Evolutionary conservation across 202 grass and related monocot species (phyloP), one percentile per base, ranked within the genome.

Genomic region (Hordeum pubiflorum): DNA sequence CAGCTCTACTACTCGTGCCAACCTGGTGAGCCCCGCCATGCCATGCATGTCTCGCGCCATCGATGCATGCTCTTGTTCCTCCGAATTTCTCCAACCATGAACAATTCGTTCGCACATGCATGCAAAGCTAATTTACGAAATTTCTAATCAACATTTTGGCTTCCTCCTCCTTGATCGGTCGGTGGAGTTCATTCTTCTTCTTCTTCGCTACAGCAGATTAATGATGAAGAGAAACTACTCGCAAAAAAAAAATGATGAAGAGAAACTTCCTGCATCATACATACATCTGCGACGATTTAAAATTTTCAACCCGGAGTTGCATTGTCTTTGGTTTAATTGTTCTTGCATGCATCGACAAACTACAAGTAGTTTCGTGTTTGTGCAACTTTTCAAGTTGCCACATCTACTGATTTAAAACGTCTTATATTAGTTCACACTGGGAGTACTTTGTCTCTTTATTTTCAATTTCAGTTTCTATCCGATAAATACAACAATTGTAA

Each of bases 1-100:
- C 85, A 87, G 74, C 33, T 75, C n/a, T 76, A 58, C 81, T 76
- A 88, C 86, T 84, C 70, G 41, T 80, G 76, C 63, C 81, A 88
- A 66, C 76, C 86, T 15, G 86, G 86, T 88, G 52, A 88, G 81
- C 17, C 26, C 65, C 54, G 15, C 50, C 50, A 54, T 54, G 43
- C 20, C 58, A 39, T 80, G 58, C 55, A 71, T 72, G 32, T 63
- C 63, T 17, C 64, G 3, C 37, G 66, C 54, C 14, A 13, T 13
- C 65, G 21, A 80, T 33, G 60, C 60, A 64, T 64, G 15, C 10
- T 36, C n/a, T 65, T n/a, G 31, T n/a, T 65, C 31, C 31, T 65
- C 31, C 1, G 1, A n/a, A 4, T 4, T 63, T 64, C 23, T 64
- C 15, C 7, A 33, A 68, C 9, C 11, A 69, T 41, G 39, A 70